Conservation (phyloP, 805 yeast species). For the Wickerhamomyces rabaulensis region DNA sequence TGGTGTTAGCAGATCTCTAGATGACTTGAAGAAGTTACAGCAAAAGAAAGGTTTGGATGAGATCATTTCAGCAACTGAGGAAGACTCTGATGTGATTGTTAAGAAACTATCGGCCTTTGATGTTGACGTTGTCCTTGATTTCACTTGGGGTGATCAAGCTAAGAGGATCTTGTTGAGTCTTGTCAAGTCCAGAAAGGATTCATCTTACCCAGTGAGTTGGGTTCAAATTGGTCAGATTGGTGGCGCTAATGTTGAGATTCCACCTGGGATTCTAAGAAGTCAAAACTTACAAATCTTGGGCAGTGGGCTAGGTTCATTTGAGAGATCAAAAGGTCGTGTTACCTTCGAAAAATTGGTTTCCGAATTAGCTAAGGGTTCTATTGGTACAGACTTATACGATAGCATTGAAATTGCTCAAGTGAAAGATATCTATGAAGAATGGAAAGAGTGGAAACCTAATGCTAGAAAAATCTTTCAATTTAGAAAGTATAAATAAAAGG, state of each 20-base stretch:
- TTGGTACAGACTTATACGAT: not conserved
- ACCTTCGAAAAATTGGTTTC: not conserved
- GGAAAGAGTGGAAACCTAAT: constrained; percentile 7
- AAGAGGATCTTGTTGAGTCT: not conserved
- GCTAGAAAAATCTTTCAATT: constrained; percentile 5
- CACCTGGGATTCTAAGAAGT: constrained; percentile 5
- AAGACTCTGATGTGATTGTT: not conserved
- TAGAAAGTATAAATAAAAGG: not conserved
- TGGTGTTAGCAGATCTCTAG: constrained; percentile 7
- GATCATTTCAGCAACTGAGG: not conserved
- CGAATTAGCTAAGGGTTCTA: not conserved
- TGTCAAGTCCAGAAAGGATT: constrained; percentile 2
- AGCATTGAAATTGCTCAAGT: not conserved
- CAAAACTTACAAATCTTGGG: constrained; percentile 6
- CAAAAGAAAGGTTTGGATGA: not conserved
- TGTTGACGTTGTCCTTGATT: constrained; percentile 9
- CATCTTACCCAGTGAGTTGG: constrained; percentile 2
- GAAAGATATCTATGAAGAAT: constrained; percentile 2
- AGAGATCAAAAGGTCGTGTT: not conserved
- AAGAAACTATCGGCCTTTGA: not conserved
- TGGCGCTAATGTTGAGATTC: constrained; percentile 3
- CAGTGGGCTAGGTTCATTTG: constrained; percentile 10
- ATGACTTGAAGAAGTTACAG: not conserved
- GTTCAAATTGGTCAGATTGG: constrained; percentile 12
- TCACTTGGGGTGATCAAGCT: constrained; percentile 9